Conservation (phyloP, 2,329 filamentous ascomycete genomes). For the Fusarium lyarnte region DNA sequence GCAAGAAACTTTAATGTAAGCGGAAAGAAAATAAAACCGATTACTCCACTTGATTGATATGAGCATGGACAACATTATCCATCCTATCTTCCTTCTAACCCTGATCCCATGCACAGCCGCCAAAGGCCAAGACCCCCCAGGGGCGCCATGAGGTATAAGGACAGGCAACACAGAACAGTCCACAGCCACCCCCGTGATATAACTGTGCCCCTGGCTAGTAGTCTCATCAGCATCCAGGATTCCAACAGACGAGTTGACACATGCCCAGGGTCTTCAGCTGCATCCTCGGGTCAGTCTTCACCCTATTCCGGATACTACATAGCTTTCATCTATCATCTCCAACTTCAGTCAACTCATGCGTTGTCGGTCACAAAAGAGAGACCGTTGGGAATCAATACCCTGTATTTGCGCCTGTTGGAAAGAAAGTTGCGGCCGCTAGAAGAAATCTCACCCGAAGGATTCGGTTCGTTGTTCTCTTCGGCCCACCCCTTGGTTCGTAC, state of each 20-base stretch:
- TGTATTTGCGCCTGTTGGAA: neutral
- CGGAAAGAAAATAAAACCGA: neutral
- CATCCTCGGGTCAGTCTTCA: neutral
- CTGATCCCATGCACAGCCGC: constrained; percentile 19
- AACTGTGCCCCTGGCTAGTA: constrained; percentile 1
- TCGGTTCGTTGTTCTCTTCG: constrained; percentile 3
- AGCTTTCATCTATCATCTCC: neutral
- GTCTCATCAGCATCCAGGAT: neutral
- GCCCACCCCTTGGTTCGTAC: constrained; percentile 8
- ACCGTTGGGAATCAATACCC: neutral
- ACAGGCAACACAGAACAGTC: neutral
- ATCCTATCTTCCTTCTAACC: constrained; percentile 5
- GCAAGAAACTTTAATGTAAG: constrained; percentile 1
- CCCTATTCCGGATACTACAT: neutral
- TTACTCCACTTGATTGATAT: neutral
- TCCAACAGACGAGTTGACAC: neutral
- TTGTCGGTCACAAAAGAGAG: neutral
- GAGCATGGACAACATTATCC: neutral
- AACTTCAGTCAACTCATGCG: neutral
- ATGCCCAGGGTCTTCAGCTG: neutral
- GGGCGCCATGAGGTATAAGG: constrained; percentile 1
- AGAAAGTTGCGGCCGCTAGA: constrained; percentile 11
- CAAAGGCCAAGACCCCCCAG: neutral
- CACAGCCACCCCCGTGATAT: constrained; percentile 21
- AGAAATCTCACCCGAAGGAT: constrained; percentile 14